Percentiles rank a stretch among this genome's conserved stretches.
Conservation (phyloP, 169 alveolate species). For the Eimeria tenella region DNA sequence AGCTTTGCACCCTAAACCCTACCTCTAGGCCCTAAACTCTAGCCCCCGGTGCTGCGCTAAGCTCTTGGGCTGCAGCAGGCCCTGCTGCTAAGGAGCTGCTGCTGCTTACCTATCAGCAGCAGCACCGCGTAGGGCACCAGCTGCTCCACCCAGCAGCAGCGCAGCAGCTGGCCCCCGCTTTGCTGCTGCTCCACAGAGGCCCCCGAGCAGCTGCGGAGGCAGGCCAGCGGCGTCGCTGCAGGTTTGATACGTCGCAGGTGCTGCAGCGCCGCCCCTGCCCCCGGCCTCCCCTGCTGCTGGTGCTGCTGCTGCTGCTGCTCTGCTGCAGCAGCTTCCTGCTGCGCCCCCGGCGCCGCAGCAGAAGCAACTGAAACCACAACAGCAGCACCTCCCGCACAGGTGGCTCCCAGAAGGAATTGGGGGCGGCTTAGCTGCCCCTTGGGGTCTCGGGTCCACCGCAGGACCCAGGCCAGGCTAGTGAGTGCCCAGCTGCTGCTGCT, state of each 20-base stretch:
- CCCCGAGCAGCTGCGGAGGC: conserved; percentile 44
- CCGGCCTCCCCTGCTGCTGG: conserved; percentile 20
- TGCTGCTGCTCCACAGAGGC: conserved; percentile 43
- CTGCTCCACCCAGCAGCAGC: conserved; percentile 68
- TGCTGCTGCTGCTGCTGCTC: conserved; percentile 34
- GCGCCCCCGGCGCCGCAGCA: not conserved
- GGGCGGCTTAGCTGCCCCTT: not conserved
- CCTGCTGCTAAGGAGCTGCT: not conserved
- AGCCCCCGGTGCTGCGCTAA: not conserved
- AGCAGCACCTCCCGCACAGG: conserved; percentile 45
- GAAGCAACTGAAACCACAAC: conserved; percentile 35
- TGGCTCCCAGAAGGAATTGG: conserved; percentile 37
- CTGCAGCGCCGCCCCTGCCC: conserved; percentile 21
- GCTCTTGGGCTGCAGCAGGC: not conserved
- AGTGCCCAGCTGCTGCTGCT: conserved; percentile 55
- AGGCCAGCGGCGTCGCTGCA: conserved; percentile 15
- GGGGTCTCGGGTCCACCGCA: conserved; percentile 21
- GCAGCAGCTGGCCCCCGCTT: conserved; percentile 57
- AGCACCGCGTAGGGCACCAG: conserved; percentile 33
- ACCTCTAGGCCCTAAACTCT: not conserved
- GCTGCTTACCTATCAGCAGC: conserved; percentile 38
- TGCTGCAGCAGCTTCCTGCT: not conserved
- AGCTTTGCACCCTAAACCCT: not conserved
- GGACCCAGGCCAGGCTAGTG: conserved; percentile 13
- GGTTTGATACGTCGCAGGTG: conserved; percentile 26